These are phyloP conservation scores for Kwoniella bestiolae DNA, from an alignment of 768 basidiomycete species.

Conservation along the genomic window DNA sequence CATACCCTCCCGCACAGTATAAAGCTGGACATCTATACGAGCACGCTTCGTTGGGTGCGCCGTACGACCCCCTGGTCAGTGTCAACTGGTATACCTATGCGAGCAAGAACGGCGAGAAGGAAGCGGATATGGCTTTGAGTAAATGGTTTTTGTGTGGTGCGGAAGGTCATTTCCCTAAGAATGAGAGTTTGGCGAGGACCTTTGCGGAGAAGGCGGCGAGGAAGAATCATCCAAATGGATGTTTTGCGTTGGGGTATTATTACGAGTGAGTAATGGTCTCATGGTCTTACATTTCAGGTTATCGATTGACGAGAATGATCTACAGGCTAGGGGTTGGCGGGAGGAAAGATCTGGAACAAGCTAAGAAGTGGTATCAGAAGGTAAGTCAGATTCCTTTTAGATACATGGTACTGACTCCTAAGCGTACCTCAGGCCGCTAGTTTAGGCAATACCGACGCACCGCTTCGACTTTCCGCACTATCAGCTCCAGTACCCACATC, in stretches of 20 bases:
- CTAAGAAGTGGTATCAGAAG: conserved; percentile 76
- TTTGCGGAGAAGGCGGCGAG: conserved; percentile 79
- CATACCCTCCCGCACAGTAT: conserved; percentile 81
- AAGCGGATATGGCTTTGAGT: conserved; percentile 94
- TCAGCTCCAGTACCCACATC: conserved; percentile 66
- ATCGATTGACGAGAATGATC: neutral
- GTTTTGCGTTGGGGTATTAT: conserved; percentile 97
- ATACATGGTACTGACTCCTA: neutral
- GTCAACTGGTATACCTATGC: conserved; percentile 79
- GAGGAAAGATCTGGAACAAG: conserved; percentile 61
- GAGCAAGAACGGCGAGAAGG: conserved; percentile 80
- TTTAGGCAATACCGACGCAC: conserved; percentile 80
- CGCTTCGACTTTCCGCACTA: conserved; percentile 72
- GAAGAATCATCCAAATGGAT: conserved; percentile 76
- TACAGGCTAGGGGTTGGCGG: conserved; percentile 78
- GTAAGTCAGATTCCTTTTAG: conserved; percentile 55
- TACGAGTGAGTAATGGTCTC: conserved; percentile 62
- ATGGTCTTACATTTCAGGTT: neutral
- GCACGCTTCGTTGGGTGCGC: conserved; percentile 80
- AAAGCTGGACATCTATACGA: conserved; percentile 92
- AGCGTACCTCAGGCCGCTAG: conserved; percentile 66
- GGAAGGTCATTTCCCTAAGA: conserved; percentile 74
- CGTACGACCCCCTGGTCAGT: conserved; percentile 83
- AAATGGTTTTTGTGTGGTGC: conserved; percentile 97
- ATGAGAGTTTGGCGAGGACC: conserved; percentile 79